A percentile compares a stretch with the other conserved stretches of the same genome.
Evolutionary conservation across 768 basidiomycete genomes (phyloP).

Genomic region (Termitomyces sp.): DNA sequence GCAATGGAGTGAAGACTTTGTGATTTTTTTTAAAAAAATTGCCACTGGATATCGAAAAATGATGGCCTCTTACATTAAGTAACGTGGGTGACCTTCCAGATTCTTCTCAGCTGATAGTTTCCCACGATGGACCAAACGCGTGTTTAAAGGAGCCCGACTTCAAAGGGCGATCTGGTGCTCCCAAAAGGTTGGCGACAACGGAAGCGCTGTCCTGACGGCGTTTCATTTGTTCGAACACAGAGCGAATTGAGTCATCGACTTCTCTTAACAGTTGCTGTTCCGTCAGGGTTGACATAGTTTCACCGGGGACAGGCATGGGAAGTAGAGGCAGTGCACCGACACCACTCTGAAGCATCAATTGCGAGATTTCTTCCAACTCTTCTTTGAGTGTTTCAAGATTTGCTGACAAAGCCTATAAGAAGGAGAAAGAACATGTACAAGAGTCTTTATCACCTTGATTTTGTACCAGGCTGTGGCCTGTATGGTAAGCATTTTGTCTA

Average conservation of each 20-base stretch:
- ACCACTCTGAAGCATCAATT: conserved; percentile 51
- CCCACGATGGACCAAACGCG: too few species aligned
- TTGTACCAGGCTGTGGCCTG: conserved; percentile 45
- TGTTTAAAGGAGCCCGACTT: background rate
- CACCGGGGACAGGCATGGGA: conserved; percentile 14
- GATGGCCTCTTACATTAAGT: background rate
- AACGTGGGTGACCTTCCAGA: background rate
- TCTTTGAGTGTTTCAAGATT: conserved; percentile 48
- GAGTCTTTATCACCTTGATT: conserved; percentile 37
- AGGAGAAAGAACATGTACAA: background rate
- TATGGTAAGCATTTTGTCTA: conserved; percentile 59
- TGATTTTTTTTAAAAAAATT: background rate
- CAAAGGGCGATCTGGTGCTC: conserved; percentile 10
- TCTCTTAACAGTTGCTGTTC: conserved; percentile 43
- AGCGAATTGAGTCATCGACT: conserved; percentile 35
- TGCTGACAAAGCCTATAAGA: conserved; percentile 23
- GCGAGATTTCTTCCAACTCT: conserved; percentile 36
- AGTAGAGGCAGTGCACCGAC: conserved; percentile 59
- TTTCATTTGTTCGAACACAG: conserved; percentile 44
- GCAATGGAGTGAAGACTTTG: too few species aligned
- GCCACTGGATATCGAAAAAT: background rate
- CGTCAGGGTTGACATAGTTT: conserved; percentile 24
- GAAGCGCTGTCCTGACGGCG: conserved; percentile 51
- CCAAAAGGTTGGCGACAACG: conserved; percentile 32
- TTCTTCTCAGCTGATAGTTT: background rate